Percentiles rank a stretch among this genome's conserved stretches.
These are phyloP conservation scores for Lagenidium giganteum DNA, from an alignment of 352 stramenopile species.

Conservation along the genomic window DNA sequence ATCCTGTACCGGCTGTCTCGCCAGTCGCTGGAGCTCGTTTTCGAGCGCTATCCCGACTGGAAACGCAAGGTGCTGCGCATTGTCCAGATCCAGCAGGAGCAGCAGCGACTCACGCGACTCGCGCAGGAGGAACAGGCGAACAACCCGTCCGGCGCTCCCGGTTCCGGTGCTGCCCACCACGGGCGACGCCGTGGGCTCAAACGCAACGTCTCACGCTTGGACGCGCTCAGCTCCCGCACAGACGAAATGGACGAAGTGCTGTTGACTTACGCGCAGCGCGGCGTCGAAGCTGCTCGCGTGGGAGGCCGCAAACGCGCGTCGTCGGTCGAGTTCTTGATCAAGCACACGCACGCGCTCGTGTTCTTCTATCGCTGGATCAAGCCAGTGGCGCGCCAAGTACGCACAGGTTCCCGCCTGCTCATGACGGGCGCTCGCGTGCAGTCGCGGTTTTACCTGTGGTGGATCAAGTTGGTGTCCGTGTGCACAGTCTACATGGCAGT, in stretches of 20 bases:
- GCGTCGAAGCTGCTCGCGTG: too few relatives aligned
- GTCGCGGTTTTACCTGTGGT: slow-evolving; percentile 44
- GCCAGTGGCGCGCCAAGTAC: neutral
- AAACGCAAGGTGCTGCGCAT: slow-evolving; percentile 60
- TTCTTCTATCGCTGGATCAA: slow-evolving; percentile 1
- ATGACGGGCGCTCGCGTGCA: slow-evolving; percentile 45
- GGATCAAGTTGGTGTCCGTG: slow-evolving; percentile 37
- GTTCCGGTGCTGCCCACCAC: too few relatives aligned
- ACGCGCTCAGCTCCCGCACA: slow-evolving; percentile 36
- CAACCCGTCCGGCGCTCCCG: neutral
- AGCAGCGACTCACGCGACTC: slow-evolving; percentile 40
- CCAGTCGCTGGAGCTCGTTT: slow-evolving; percentile 51
- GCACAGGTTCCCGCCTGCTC: slow-evolving; percentile 6
- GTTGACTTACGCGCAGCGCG: slow-evolving; percentile 22
- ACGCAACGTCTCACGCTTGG: slow-evolving; percentile 27
- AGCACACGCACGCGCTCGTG: neutral
- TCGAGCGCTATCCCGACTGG: slow-evolving; percentile 55
- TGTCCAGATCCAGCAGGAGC: slow-evolving; percentile 58
- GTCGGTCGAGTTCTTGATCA: slow-evolving; percentile 4
- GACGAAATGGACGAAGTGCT: slow-evolving; percentile 51
- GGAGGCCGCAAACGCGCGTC: slow-evolving; percentile 6
- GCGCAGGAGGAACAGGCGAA: slow-evolving; percentile 28
- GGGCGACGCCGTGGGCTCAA: slow-evolving; percentile 17
- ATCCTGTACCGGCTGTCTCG: slow-evolving; percentile 53
- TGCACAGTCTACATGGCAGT: slow-evolving; percentile 45